Evolutionary conservation across 164 flowering plant genomes (phyloP).

Genomic region (Pachysandra terminalis): DNA sequence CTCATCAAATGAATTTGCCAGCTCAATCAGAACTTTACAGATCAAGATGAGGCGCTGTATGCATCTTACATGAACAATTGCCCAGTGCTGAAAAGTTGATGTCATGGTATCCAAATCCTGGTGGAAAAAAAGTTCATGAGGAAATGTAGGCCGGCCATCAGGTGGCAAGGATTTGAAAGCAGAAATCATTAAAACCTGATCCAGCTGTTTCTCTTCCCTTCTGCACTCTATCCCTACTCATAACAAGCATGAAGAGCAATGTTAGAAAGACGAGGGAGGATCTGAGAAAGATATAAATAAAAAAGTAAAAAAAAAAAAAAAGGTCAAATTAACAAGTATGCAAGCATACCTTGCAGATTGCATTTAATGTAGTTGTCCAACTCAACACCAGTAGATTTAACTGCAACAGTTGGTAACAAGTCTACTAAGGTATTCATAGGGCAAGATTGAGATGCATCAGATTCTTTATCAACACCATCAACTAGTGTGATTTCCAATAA

Average conservation of each 20-base stretch:
- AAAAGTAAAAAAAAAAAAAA: not conserved
- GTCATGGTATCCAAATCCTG: conserved; percentile 39
- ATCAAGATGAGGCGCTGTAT: conserved; percentile 48
- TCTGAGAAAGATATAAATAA: conserved; percentile 1
- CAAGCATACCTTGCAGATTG: conserved; percentile 54
- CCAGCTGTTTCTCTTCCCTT: conserved; percentile 49
- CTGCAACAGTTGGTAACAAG: conserved; percentile 32
- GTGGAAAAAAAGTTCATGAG: conserved; percentile 22
- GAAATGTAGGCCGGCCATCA: conserved; percentile 31
- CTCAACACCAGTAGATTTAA: conserved; percentile 18
- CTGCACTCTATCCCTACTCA: conserved; percentile 51
- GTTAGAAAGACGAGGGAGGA: not conserved
- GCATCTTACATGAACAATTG: conserved; percentile 58
- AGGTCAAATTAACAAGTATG: not conserved
- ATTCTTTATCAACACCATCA: conserved; percentile 41
- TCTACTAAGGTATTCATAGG: conserved; percentile 33
- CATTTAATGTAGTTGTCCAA: conserved; percentile 42
- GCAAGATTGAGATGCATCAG: conserved; percentile 28
- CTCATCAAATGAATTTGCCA: conserved; percentile 46
- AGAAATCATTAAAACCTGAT: conserved; percentile 50
- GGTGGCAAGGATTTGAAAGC: conserved; percentile 54
- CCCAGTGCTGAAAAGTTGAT: conserved; percentile 66
- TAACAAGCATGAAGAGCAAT: conserved; percentile 11
- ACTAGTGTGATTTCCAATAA: conserved; percentile 36
- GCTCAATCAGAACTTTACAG: conserved; percentile 45